Percentiles rank a stretch among this genome's conserved stretches.
These are phyloP conservation scores for Dalbergia cultrata DNA, from an alignment of 306 rosid species.

Conservation along the genomic window DNA sequence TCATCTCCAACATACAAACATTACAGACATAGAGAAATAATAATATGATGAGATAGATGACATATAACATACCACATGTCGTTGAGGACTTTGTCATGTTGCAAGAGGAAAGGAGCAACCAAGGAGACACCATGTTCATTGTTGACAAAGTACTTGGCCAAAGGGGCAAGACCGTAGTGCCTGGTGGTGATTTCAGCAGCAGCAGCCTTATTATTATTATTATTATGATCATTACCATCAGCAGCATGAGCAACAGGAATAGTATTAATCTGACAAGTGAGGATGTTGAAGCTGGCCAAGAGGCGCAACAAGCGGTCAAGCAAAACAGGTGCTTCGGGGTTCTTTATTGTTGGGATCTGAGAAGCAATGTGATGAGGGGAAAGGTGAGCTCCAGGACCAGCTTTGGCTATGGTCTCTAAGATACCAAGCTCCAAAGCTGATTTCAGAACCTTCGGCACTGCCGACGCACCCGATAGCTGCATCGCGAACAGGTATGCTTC, in stretches of 20 bases:
- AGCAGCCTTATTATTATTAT: too few relatives aligned
- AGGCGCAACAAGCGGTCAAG: slow-evolving; percentile 77
- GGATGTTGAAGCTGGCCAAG: slow-evolving; percentile 68
- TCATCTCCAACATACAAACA: too few relatives aligned
- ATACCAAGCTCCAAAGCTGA: slow-evolving; percentile 35
- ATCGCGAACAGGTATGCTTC: slow-evolving; percentile 29
- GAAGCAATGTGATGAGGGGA: slow-evolving; percentile 36
- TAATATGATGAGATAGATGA: not conserved
- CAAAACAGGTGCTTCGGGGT: slow-evolving; percentile 67
- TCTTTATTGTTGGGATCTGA: slow-evolving; percentile 58
- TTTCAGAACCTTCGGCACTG: slow-evolving; percentile 39
- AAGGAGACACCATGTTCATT: slow-evolving; percentile 26
- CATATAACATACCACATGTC: slow-evolving; percentile 40
- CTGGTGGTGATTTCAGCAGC: too few relatives aligned
- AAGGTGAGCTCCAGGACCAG: slow-evolving; percentile 32
- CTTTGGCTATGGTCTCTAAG: slow-evolving; percentile 26
- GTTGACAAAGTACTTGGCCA: slow-evolving; percentile 36
- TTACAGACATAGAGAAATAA: not conserved
- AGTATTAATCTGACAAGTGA: not conserved
- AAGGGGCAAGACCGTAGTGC: slow-evolving; percentile 31
- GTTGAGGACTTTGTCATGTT: slow-evolving; percentile 37
- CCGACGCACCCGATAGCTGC: slow-evolving; percentile 16
- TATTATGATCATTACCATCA: too few relatives aligned
- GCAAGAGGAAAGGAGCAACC: slow-evolving; percentile 32
- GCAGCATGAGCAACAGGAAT: too few relatives aligned